Conservation (phyloP, 768 basidiomycete species). For the Naganishia vaughanmartiniae region DNA sequence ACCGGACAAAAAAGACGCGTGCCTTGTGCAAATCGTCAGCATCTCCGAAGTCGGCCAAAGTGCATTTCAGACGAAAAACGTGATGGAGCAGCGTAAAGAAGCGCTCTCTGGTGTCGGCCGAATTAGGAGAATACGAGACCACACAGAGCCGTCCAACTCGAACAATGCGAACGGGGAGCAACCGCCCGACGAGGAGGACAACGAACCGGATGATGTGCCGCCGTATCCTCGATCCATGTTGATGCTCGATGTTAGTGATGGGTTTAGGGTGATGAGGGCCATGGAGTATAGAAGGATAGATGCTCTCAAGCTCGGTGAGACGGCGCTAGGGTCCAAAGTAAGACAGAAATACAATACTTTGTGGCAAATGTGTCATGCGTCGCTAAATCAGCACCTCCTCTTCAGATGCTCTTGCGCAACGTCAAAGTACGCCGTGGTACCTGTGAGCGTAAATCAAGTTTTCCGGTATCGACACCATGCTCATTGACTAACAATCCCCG, state of each 20-base stretch:
- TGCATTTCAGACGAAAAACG: slow-evolving; percentile 71
- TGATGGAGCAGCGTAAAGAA: slow-evolving; percentile 62
- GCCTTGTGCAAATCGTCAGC: slow-evolving; percentile 68
- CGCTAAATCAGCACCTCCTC: background rate
- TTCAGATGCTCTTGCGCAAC: slow-evolving; percentile 68
- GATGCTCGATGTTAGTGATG: slow-evolving; percentile 72
- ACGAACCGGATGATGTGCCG: slow-evolving; percentile 62
- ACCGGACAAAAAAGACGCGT: slow-evolving; percentile 17
- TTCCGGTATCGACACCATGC: background rate
- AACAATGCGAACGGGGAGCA: slow-evolving; percentile 34
- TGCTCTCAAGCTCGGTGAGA: slow-evolving; percentile 68
- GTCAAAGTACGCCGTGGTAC: slow-evolving; percentile 68
- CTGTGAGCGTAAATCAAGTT: slow-evolving; percentile 27
- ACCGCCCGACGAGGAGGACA: slow-evolving; percentile 54
- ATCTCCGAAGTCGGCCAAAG: slow-evolving; percentile 83
- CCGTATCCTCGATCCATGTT: slow-evolving; percentile 80
- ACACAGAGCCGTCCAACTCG: background rate
- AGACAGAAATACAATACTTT: slow-evolving; percentile 15
- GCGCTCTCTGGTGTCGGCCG: slow-evolving; percentile 51
- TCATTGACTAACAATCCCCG: background rate
- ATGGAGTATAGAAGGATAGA: slow-evolving; percentile 73
- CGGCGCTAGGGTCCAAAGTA: slow-evolving; percentile 81
- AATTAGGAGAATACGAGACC: slow-evolving; percentile 40
- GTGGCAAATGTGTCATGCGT: background rate
- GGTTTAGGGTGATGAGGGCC: slow-evolving; percentile 65